phyloP scores from a whole-genome alignment of 805 yeast genomes.

The Cyberlindnera subsufficiens region DNA sequence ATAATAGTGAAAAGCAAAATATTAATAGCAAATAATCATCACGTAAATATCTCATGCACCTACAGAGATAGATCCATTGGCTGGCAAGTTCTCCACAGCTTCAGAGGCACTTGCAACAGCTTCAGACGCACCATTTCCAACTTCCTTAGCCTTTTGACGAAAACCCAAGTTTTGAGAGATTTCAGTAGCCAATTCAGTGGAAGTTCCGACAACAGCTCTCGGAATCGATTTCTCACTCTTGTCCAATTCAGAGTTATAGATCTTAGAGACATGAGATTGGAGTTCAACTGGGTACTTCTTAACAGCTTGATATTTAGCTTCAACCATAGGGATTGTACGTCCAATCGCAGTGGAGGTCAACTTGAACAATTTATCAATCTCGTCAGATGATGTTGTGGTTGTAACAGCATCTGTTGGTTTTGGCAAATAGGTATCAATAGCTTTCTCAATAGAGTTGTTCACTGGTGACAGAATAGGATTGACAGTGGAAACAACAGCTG shows the following conservation, averaged over 20 bases:
- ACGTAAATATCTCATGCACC: neutral
- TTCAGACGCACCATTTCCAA: slow-evolving; percentile 4
- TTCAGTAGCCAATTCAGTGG: slow-evolving; percentile 11
- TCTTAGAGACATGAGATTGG: slow-evolving; percentile 8
- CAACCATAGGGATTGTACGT: slow-evolving; percentile 8
- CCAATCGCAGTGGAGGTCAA: slow-evolving; percentile 11
- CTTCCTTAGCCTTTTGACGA: slow-evolving; percentile 6
- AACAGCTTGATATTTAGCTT: slow-evolving; percentile 6
- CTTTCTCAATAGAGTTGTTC: slow-evolving; percentile 10
- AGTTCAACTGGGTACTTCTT: slow-evolving; percentile 7
- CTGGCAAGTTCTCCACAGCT: neutral
- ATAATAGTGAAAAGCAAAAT: too few relatives aligned
- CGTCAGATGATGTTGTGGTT: slow-evolving; percentile 1
- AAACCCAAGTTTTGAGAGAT: slow-evolving; percentile 8
- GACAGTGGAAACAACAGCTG: slow-evolving; percentile 8
- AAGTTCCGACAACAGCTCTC: slow-evolving; percentile 10
- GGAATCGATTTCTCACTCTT: slow-evolving; percentile 12
- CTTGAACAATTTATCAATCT: slow-evolving; percentile 7
- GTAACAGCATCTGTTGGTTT: slow-evolving; percentile 1
- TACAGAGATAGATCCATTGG: neutral
- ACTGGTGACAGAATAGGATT: slow-evolving; percentile 15
- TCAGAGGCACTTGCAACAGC: slow-evolving; percentile 3
- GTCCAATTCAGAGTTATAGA: slow-evolving; percentile 8
- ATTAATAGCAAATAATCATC: too few relatives aligned
- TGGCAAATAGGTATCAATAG: slow-evolving; percentile 11